Percentiles rank a stretch among this genome's conserved stretches.
phyloP scores from a whole-genome alignment of 306 rosid genomes.

The Malus orientalis region DNA sequence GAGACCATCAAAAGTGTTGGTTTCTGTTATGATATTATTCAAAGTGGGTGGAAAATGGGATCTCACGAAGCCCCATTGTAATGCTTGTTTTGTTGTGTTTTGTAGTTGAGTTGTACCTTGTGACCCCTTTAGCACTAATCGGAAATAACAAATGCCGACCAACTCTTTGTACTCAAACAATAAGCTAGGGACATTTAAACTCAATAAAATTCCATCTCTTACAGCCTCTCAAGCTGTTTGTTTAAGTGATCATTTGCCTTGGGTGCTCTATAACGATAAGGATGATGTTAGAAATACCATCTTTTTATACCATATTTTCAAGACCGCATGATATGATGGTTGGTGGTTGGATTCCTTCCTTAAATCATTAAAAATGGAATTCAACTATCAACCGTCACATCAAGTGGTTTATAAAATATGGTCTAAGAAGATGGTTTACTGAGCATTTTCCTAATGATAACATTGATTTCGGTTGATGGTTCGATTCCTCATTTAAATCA shows the following conservation, averaged over 20 bases:
- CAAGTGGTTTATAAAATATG: too few relatives aligned
- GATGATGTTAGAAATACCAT: too few relatives aligned
- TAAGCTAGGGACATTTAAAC: neutral
- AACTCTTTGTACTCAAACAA: neutral
- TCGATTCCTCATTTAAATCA: too few relatives aligned
- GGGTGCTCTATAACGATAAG: neutral
- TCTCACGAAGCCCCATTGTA: neutral
- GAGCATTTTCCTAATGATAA: neutral
- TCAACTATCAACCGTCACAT: too few relatives aligned
- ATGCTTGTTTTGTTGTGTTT: neutral
- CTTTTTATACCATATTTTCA: too few relatives aligned
- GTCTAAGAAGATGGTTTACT: too few relatives aligned
- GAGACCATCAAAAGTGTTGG: neutral
- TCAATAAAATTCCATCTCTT: neutral
- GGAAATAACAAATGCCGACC: constrained; percentile 14
- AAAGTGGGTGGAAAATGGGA: neutral
- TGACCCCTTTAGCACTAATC: neutral
- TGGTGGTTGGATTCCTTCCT: too few relatives aligned
- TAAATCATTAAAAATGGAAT: too few relatives aligned
- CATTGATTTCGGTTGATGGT: too few relatives aligned
- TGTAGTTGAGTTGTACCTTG: neutral
- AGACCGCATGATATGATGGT: too few relatives aligned
- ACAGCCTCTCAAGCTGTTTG: neutral
- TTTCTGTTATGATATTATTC: neutral
- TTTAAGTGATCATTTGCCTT: neutral